Evolutionary conservation across 2,329 filamentous ascomycete genomes (phyloP).

Genomic region (Echinosphaeria canescens): DNA sequence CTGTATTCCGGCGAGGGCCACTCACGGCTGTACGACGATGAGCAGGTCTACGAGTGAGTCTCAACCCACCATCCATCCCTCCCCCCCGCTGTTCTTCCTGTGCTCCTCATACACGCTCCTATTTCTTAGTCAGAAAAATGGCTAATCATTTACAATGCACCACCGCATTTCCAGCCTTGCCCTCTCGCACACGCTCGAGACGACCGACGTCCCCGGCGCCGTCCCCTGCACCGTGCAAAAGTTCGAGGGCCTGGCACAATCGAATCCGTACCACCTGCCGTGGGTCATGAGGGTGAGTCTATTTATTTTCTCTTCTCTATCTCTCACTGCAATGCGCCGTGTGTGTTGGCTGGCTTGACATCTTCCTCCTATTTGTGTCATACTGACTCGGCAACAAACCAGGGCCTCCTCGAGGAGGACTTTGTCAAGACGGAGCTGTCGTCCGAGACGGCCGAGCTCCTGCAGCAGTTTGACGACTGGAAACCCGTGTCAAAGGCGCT

Average conservation of each 20-base stretch:
- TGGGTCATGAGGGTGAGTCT: constrained; percentile 99
- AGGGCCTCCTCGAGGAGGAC: constrained; percentile 76
- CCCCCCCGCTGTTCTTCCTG: too few species aligned
- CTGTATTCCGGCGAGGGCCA: constrained; percentile 87
- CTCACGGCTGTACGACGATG: constrained; percentile 80
- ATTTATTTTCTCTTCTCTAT: too few species aligned
- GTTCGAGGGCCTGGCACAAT: constrained; percentile 23
- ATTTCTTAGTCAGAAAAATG: too few species aligned
- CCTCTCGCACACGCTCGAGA: constrained; percentile 53
- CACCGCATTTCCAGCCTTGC: constrained; percentile 25
- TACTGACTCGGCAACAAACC: too few species aligned
- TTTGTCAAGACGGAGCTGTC: constrained; percentile 66
- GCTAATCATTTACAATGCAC: too few species aligned
- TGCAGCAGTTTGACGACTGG: constrained; percentile 89
- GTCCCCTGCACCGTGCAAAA: constrained; percentile 26
- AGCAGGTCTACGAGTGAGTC: constrained; percentile 55
- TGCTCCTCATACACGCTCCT: too few species aligned
- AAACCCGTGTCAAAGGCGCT: constrained; percentile 74
- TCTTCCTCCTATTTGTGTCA: too few species aligned
- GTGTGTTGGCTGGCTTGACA: too few species aligned
- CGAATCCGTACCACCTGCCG: constrained; percentile 79
- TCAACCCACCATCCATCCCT: too few species aligned
- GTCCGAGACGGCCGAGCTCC: constrained; percentile 53
- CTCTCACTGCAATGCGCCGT: too few species aligned
- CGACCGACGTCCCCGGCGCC: constrained; percentile 27